phyloP scores from a whole-genome alignment of 805 yeast species.

The Candida stauntonica region DNA sequence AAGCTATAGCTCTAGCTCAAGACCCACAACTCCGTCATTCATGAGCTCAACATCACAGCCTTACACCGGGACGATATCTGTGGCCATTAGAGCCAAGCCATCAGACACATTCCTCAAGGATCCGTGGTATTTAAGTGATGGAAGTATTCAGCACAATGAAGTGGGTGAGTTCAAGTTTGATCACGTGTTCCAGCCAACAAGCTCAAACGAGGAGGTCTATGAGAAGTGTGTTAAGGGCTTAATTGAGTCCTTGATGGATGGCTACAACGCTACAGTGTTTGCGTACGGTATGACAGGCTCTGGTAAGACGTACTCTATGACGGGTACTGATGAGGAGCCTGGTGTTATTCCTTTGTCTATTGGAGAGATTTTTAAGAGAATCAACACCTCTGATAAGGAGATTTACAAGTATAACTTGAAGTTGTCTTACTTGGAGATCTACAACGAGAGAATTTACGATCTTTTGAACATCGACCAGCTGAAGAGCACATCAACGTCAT shows the following conservation, averaged over 20 bases:
- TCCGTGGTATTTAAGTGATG: conserved; percentile 29
- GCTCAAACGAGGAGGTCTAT: conserved; percentile 59
- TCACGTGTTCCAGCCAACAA: conserved; percentile 61
- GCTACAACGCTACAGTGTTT: conserved; percentile 83
- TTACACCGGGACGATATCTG: conserved; percentile 70
- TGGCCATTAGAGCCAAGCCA: conserved; percentile 77
- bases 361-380: conserved; percentile 50
- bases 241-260: conserved; percentile 56
- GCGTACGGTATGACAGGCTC: conserved; percentile 98
- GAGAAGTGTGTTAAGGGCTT: conserved; percentile 46
- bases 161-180: conserved; percentile 73
- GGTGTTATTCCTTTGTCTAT: conserved; percentile 85
- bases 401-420: conserved; percentile 40
- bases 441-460: conserved; percentile 88
- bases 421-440: conserved; percentile 83
- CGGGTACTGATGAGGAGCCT: conserved; percentile 48
- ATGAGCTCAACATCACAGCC: conserved; percentile 18
- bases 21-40: conserved; percentile 25
- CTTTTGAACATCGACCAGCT: conserved; percentile 41
- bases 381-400: conserved; percentile 21
- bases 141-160: conserved; percentile 46
- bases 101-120: conserved; percentile 29
- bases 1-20: conserved; percentile 13
- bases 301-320: conserved; percentile 94
- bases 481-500: conserved; percentile 3